Percentiles rank a stretch among this genome's conserved stretches.
Evolutionary conservation across 495 filamentous ascomycete species (phyloP).

Genomic region (Antarctomyces pellizariae): DNA sequence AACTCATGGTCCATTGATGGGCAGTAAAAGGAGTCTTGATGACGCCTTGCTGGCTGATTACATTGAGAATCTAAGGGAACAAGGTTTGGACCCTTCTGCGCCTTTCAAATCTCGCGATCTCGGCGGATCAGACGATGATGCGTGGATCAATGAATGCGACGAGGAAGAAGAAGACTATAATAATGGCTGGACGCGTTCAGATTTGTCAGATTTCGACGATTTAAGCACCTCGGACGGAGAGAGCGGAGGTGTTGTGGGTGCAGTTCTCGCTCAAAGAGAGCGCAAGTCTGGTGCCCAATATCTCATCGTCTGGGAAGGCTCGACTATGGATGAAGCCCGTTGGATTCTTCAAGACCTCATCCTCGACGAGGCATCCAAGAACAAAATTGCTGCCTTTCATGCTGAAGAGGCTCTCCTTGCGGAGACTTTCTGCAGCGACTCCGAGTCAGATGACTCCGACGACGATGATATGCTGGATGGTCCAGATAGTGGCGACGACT

Average conservation of each 20-base stretch:
- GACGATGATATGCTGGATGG: conserved; percentile 10
- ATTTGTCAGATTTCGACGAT: conserved; percentile 21
- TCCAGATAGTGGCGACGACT: conserved; percentile 9
- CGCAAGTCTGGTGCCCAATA: conserved; percentile 24
- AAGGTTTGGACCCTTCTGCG: conserved; percentile 7
- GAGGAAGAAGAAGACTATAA: conserved; percentile 9
- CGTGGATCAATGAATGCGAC: conserved; percentile 8
- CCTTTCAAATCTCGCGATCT: conserved; percentile 19
- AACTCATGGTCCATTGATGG: background rate
- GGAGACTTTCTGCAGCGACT: conserved; percentile 8
- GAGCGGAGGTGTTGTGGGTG: conserved; percentile 12
- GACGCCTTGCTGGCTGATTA: conserved; percentile 47
- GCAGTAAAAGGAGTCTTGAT: conserved; percentile 21
- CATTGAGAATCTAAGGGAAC: conserved; percentile 40
- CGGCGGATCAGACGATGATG: conserved; percentile 21
- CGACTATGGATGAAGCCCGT: conserved; percentile 21
- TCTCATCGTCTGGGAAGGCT: conserved; percentile 23
- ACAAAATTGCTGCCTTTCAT: conserved; percentile 20
- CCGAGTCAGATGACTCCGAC: conserved; percentile 14
- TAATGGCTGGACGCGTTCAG: conserved; percentile 17
- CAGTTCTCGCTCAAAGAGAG: conserved; percentile 19
- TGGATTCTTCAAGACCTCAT: conserved; percentile 22
- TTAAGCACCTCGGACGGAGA: conserved; percentile 21
- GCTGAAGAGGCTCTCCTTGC: conserved; percentile 10
- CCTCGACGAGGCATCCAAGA: conserved; percentile 9